Evolutionary conservation across 176 grass and related monocot genomes (phyloP).

Genomic region (Oryza brachyantha): DNA sequence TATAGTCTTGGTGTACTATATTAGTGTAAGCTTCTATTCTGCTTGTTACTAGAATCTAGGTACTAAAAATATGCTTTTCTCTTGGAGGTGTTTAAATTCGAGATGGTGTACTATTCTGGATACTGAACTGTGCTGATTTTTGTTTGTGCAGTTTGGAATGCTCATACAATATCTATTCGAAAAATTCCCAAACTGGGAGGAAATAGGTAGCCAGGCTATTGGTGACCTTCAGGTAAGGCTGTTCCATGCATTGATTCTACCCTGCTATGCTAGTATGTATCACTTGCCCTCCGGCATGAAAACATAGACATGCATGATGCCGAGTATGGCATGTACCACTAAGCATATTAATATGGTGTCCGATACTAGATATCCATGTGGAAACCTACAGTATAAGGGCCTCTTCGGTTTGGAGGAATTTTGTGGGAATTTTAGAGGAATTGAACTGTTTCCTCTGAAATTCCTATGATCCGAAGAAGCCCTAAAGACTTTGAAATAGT

Average conservation of each 20-base stretch:
- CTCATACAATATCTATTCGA: constrained; percentile 96
- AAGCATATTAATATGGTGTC: not conserved
- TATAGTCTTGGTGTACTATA: not conserved
- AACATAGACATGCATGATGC: not conserved
- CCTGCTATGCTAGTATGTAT: not conserved
- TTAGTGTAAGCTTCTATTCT: not conserved
- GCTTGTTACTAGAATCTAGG: not conserved
- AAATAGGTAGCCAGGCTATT: constrained; percentile 85
- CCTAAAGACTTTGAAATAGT: not conserved
- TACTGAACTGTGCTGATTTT: not conserved
- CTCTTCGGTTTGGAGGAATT: no score
- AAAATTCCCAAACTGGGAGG: constrained; percentile 88
- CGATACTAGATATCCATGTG: not conserved
- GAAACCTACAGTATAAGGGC: not conserved
- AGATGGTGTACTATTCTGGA: not conserved
- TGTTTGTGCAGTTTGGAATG: constrained; percentile 89
- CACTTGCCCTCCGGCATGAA: not conserved
- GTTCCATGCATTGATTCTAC: constrained; percentile 4
- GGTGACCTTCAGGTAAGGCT: constrained; percentile 87
- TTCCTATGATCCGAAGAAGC: no score
- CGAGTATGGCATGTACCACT: not conserved
- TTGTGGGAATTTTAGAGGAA: no score
- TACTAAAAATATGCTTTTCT: not conserved
- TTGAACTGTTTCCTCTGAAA: no score
- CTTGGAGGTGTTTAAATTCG: not conserved